phyloP scores from a whole-genome alignment of 768 basidiomycete species.

The Coprinopsis strossmayeri region DNA sequence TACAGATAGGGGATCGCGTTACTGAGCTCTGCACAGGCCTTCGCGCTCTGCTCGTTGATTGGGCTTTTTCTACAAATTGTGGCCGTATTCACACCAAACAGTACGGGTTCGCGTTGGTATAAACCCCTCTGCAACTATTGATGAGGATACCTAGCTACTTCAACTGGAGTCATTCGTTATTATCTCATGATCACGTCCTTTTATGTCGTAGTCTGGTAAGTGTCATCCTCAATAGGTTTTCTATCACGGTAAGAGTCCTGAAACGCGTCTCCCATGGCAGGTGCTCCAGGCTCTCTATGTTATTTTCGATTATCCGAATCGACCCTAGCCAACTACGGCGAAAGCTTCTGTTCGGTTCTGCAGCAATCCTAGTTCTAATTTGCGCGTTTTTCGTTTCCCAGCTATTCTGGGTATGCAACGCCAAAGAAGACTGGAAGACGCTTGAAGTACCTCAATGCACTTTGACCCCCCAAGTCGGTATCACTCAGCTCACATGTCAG shows the following conservation, averaged over 20 bases:
- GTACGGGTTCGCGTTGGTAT: conserved; percentile 10
- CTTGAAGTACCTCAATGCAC: conserved; percentile 5
- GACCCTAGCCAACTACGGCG: conserved; percentile 28
- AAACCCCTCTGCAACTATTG: conserved; percentile 4
- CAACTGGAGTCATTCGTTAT: conserved; percentile 21
- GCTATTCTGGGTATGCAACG: conserved; percentile 38
- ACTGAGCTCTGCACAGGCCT: conserved; percentile 12
- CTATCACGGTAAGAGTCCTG: neutral
- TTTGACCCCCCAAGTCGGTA: conserved; percentile 31
- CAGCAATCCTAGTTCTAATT: neutral
- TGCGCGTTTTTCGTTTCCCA: conserved; percentile 29
- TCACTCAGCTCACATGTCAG: conserved; percentile 49
- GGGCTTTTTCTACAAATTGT: conserved; percentile 21
- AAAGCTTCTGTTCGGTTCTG: conserved; percentile 19
- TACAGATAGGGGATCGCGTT: neutral
- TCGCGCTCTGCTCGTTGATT: conserved; percentile 23
- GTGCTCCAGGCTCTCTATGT: conserved; percentile 43
- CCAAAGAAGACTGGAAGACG: conserved; percentile 12
- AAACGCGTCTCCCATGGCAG: conserved; percentile 16
- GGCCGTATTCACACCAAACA: conserved; percentile 23
- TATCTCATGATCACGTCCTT: conserved; percentile 31
- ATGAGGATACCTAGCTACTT: conserved; percentile 3
- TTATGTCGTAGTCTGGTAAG: conserved; percentile 34
- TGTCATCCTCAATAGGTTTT: neutral
- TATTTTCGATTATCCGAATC: conserved; percentile 50